Conservation (phyloP, 495 filamentous ascomycete genomes). For the Daldinia decipiens region DNA sequence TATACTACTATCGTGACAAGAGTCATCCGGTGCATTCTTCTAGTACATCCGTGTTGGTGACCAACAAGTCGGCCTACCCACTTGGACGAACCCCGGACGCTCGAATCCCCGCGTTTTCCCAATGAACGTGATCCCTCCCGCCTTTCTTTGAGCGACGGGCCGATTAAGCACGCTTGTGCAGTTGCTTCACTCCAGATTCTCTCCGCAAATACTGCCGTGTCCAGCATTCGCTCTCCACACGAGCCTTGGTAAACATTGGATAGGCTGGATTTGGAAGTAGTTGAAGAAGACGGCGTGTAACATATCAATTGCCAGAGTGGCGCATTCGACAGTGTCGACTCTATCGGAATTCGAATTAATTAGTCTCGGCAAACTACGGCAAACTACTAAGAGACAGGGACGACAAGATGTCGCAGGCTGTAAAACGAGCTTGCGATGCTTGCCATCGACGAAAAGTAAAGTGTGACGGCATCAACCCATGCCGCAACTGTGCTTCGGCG, state of each 20-base stretch:
- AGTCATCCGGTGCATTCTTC: constrained; percentile 30
- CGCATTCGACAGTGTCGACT: constrained; percentile 28
- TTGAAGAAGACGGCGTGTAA: constrained; percentile 30
- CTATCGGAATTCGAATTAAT: constrained; percentile 12
- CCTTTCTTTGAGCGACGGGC: constrained; percentile 49
- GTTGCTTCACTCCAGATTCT: constrained; percentile 45
- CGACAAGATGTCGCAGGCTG: constrained; percentile 60
- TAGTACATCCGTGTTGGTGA: constrained; percentile 1
- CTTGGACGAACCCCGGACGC: constrained; percentile 37
- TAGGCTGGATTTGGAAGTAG: constrained; percentile 34
- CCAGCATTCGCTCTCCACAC: constrained; percentile 23
- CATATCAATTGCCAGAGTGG: constrained; percentile 14
- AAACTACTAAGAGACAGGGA: constrained; percentile 15
- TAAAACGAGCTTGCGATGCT: constrained; percentile 80
- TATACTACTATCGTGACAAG: constrained; percentile 26
- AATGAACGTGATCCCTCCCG: constrained; percentile 49
- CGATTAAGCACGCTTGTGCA: constrained; percentile 49
- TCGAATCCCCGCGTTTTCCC: constrained; percentile 49
- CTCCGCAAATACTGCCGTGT: constrained; percentile 43
- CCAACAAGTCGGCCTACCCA: constrained; percentile 24
- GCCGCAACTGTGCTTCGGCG: constrained; percentile 73
- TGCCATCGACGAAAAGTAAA: constrained; percentile 88
- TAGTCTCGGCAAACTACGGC: constrained; percentile 6
- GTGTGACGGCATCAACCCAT: constrained; percentile 77
- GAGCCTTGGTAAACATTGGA: constrained; percentile 32